Conservation (phyloP, 2,329 filamentous ascomycete genomes). For the Curvularia verruculosa region DNA sequence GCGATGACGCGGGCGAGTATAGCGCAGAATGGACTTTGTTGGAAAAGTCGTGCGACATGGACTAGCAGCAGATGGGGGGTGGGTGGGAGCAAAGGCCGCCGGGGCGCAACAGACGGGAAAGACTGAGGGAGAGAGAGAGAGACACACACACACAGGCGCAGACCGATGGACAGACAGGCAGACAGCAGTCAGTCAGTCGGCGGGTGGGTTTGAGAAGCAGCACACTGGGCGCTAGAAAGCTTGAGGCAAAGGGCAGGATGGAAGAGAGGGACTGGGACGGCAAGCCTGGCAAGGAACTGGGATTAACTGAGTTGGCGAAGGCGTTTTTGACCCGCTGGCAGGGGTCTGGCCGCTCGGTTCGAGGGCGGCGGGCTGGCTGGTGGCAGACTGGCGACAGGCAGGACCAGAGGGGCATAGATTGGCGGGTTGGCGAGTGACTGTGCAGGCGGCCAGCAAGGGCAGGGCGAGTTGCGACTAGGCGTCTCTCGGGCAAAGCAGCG, state of each 20-base stretch:
- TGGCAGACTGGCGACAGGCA: slow-evolving; percentile 1
- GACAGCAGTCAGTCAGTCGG: slow-evolving; percentile 7
- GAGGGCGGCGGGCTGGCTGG: slow-evolving; percentile 20
- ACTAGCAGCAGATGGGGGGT: slow-evolving; percentile 33
- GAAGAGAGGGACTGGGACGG: slow-evolving; percentile 18
- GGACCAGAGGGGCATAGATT: neutral
- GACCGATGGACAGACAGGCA: neutral
- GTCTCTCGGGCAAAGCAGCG: slow-evolving; percentile 12
- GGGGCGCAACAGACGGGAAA: slow-evolving; percentile 27
- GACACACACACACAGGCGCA: no score
- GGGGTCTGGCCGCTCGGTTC: slow-evolving; percentile 29
- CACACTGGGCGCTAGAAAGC: slow-evolving; percentile 23
- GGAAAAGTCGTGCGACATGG: slow-evolving; percentile 44
- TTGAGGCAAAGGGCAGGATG: slow-evolving; percentile 13
- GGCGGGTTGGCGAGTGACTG: slow-evolving; percentile 5
- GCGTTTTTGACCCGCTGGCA: slow-evolving; percentile 25
- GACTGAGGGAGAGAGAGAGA: no score
- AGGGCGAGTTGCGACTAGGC: slow-evolving; percentile 1
- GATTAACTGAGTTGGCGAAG: slow-evolving; percentile 30
- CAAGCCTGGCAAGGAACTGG: slow-evolving; percentile 24
- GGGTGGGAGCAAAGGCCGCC: slow-evolving; percentile 30
- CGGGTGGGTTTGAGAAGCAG: slow-evolving; percentile 20
- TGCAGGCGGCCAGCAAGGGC: neutral
- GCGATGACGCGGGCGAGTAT: slow-evolving; percentile 43
- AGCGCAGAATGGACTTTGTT: slow-evolving; percentile 32